Evolutionary conservation across 2,329 filamentous ascomycete species (phyloP).

Genomic region (Fusarium sp.): DNA sequence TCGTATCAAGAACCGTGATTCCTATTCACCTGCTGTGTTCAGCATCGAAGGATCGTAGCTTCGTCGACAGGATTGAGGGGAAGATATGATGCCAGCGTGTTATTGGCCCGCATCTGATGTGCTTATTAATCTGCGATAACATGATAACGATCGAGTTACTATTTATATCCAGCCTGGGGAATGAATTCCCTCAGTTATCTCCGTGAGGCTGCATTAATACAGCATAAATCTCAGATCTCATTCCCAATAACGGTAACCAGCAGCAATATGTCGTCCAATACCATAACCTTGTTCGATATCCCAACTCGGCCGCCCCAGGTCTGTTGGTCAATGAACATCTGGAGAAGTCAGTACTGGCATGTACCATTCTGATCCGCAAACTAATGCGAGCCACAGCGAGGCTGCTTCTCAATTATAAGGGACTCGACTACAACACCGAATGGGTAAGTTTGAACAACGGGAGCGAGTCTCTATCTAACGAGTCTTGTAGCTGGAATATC

Average conservation of each 20-base stretch:
- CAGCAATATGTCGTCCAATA: conserved; percentile 6
- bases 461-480: neutral
- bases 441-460: neutral
- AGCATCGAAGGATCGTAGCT: neutral
- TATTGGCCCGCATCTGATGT: neutral
- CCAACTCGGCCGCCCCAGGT: conserved; percentile 26
- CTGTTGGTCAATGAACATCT: conserved; percentile 42
- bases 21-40: neutral
- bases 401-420: conserved; percentile 37
- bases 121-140: conserved; percentile 16
- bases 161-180: conserved; percentile 2
- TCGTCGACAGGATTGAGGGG: neutral
- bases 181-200: neutral
- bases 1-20: neutral
- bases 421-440: conserved; percentile 33
- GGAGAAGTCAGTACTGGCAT: conserved; percentile 41
- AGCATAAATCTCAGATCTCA: neutral
- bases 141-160: neutral
- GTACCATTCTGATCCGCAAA: too few relatives aligned
- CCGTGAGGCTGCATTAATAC: neutral
- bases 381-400: conserved; percentile 10
- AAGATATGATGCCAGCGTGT: fast-evolving
- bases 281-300: conserved; percentile 31
- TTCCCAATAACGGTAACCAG: fast-evolving
- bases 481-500: conserved; percentile 29